These are phyloP conservation scores for Sporothrix brunneoviolacea DNA, from an alignment of 2,329 filamentous ascomycete species.

Conservation along the genomic window DNA sequence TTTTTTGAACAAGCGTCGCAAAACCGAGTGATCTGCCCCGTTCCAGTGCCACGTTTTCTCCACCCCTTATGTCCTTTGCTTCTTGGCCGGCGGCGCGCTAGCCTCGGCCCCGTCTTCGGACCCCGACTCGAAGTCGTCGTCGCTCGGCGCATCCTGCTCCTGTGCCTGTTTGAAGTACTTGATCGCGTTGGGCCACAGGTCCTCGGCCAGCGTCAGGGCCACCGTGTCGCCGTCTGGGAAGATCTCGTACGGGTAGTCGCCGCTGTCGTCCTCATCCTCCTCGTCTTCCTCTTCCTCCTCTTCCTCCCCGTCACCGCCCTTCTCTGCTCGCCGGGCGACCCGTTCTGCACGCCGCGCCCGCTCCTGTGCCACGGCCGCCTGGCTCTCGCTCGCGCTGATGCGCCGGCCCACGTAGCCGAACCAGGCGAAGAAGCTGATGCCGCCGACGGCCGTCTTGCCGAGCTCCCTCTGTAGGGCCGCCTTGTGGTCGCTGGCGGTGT, in stretches of 20 bases:
- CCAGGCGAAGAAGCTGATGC: slow-evolving; percentile 78
- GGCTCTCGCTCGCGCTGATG: slow-evolving; percentile 66
- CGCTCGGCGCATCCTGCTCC: slow-evolving; percentile 59
- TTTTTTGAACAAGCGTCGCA: no score
- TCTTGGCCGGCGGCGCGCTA: slow-evolving; percentile 33
- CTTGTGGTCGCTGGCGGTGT: slow-evolving; percentile 20
- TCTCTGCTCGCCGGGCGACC: slow-evolving; percentile 21
- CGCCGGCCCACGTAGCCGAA: slow-evolving; percentile 72
- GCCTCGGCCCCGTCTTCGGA: slow-evolving; percentile 46
- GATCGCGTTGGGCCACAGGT: slow-evolving; percentile 81
- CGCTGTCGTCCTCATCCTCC: slow-evolving; percentile 43
- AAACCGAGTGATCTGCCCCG: no score
- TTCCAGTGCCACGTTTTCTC: no score
- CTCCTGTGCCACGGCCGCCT: slow-evolving; percentile 53
- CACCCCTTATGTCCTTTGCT: slow-evolving; percentile 34
- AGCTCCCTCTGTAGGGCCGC: slow-evolving; percentile 45
- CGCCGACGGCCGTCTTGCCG: slow-evolving; percentile 55
- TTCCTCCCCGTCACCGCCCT: slow-evolving; percentile 26
- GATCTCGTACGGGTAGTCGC: slow-evolving; percentile 66
- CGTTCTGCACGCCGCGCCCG: slow-evolving; percentile 27
- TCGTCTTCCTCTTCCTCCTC: slow-evolving; percentile 39
- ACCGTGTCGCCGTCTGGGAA: slow-evolving; percentile 84
- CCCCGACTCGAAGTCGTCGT: slow-evolving; percentile 61
- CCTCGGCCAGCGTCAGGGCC: slow-evolving; percentile 73
- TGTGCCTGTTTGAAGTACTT: slow-evolving; percentile 80